Conservation (phyloP, 2,329 filamentous ascomycete genomes). For the Dactylella cylindrospora region DNA sequence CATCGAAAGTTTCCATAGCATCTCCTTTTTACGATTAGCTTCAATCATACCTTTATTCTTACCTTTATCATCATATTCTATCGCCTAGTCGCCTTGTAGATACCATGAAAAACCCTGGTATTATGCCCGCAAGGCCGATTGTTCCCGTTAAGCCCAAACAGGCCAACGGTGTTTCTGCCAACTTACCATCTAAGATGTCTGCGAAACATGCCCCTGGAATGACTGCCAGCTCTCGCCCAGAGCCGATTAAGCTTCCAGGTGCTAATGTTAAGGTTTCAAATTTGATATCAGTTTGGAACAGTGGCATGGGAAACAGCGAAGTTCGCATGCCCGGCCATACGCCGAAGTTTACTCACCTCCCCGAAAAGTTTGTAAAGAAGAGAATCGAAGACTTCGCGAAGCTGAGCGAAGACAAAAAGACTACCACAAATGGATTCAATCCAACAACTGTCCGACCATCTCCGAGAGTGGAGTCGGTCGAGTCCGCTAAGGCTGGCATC, state of each 20-base stretch:
- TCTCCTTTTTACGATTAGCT: not conserved
- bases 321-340: constrained; percentile 3
- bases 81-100: too few species aligned
- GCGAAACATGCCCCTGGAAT: too few species aligned
- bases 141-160: constrained; percentile 4
- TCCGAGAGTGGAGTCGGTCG: not conserved
- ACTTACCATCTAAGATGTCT: too few species aligned
- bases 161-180: not conserved
- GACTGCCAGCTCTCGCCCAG: too few species aligned
- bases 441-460: not conserved
- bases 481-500: not conserved
- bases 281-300: constrained; percentile 20
- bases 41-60: not conserved
- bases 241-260: constrained; percentile 12
- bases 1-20: not conserved
- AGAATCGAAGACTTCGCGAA: constrained; percentile 18
- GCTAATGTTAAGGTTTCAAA: constrained; percentile 17
- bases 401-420: constrained; percentile 10
- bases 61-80: too few species aligned
- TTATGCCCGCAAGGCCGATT: constrained; percentile 4
- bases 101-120: not conserved
- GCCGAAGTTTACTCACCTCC: constrained; percentile 1
- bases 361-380: constrained; percentile 10
- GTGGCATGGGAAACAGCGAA: not conserved
- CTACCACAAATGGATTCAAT: constrained; percentile 1